Evolutionary conservation across 192 early-diverging fungal genomes (phyloP), one percentile per base, ranked within the genome.

Genomic region (Funneliformis mosseae): DNA sequence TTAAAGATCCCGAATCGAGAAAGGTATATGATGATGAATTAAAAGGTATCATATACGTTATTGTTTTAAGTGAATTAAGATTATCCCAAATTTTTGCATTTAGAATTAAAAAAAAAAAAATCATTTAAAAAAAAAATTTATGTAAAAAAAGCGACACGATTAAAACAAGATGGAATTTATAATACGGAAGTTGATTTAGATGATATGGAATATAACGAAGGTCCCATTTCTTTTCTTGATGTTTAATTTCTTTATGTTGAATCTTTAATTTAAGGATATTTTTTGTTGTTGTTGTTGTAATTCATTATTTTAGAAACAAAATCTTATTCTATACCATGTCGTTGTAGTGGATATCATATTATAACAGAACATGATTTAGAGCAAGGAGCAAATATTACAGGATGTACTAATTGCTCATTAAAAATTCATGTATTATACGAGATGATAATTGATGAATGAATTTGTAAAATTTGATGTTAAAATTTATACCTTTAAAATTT

Each of bases 101-200:
- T 21, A 48, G 8, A 18, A 74, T 18, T 3, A 50, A 50, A 33
- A 66, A 71, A 25, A n/a, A 43, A 38, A 28, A 4, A 77, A 55
- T 42, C 45, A 55, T 9, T 55, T 73, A 27, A 11, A 25, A 45
- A 33, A 45, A n/a, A n/a, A n/a, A n/a, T n/a, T 72, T 6, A 0
- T 38, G 59, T 39, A 60, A 21, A n/a, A 62, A 12, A 62, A 83
- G 84, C 84, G 21, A 74, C 78, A 68, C 74, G 66, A 79, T 76
- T 83, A 27, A 82, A 82, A 60, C 79, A 86, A 23, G 80, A 87
- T 14, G 91, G 89, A 16, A 88, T 90, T 4, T 90, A 95, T 46
- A 89, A 93, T 77, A 91, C 88, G 46, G 93, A 94, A 42, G 86
- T 96, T 28, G 93, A 95, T 83, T 77, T 96, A 75, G 94, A 96